Evolutionary conservation across 2,329 filamentous ascomycete species (phyloP).

Genomic region (Zarea fungicola): DNA sequence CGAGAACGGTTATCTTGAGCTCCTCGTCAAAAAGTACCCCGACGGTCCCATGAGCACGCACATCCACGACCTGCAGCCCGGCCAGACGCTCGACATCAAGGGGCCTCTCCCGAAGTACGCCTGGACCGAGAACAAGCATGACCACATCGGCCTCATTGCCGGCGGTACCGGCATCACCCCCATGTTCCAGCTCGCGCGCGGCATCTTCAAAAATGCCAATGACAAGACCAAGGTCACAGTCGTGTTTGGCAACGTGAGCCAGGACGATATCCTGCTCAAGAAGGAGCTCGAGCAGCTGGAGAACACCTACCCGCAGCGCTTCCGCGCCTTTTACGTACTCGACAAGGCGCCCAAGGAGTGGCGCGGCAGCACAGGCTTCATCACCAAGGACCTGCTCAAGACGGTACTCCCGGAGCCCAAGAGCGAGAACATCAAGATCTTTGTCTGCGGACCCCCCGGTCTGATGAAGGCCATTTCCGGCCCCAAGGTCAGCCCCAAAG

Average conservation of each 20-base stretch:
- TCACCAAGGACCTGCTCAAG: conserved; percentile 91
- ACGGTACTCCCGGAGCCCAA: conserved; percentile 91
- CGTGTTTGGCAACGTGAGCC: conserved; percentile 82
- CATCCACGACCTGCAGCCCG: conserved; percentile 74
- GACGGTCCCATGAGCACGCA: conserved; percentile 88
- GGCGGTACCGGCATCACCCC: conserved; percentile 96
- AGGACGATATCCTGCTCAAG: conserved; percentile 90
- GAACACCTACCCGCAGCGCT: conserved; percentile 91
- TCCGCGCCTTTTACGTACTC: conserved; percentile 90
- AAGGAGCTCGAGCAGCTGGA: conserved; percentile 79
- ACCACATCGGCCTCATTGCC: conserved; percentile 81
- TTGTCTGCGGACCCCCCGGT: conserved; percentile 89
- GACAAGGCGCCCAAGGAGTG: conserved; percentile 79
- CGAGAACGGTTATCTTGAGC: conserved; percentile 73
- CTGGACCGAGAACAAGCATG: conserved; percentile 88
- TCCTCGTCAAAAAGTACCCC: conserved; percentile 89
- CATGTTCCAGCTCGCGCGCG: conserved; percentile 90
- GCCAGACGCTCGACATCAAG: conserved; percentile 85
- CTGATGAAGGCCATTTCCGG: conserved; percentile 93
- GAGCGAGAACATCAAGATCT: conserved; percentile 88
- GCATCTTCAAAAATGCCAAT: conserved; percentile 92
- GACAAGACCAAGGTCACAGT: conserved; percentile 98
- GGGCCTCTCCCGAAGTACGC: conserved; percentile 91
- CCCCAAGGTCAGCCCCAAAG: conserved; percentile 80
- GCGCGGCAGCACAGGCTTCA: conserved; percentile 70